phyloP scores from a whole-genome alignment of 805 yeast species.

The Maudiozyma pseudohumilis region DNA sequence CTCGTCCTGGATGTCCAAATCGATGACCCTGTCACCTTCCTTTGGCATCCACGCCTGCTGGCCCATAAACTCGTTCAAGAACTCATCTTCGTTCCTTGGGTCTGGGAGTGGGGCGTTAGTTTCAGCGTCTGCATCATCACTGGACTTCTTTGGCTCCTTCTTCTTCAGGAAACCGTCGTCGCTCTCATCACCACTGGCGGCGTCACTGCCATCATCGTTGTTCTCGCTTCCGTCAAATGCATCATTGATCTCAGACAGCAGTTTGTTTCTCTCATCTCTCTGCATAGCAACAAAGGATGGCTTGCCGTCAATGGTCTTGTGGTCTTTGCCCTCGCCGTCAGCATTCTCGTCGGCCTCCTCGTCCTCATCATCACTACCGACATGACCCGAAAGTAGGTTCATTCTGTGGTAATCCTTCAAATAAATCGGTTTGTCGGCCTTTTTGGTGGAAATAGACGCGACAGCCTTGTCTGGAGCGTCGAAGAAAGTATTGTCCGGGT shows the following conservation, averaged over 20 bases:
- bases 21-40: constrained; percentile 46
- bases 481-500: constrained; percentile 66
- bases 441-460: constrained; percentile 3
- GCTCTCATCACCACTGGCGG: constrained; percentile 33
- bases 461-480: constrained; percentile 41
- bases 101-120: constrained; percentile 45
- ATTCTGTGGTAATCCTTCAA: constrained; percentile 88
- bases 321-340: constrained; percentile 23
- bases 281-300: constrained; percentile 70
- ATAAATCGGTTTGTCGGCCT: constrained; percentile 62
- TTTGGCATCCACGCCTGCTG: constrained; percentile 86
- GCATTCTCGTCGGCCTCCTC: constrained; percentile 43
- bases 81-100: constrained; percentile 55
- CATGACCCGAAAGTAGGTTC: constrained; percentile 62
- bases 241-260: constrained; percentile 67
- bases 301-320: constrained; percentile 20
- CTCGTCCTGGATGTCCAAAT: constrained; percentile 34
- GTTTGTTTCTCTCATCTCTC: constrained; percentile 59
- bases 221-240: constrained; percentile 46
- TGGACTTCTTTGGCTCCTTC: constrained; percentile 34
- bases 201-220: constrained; percentile 34
- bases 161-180: constrained; percentile 47
- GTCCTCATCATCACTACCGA: constrained; percentile 44
- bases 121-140: constrained; percentile 19
- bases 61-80: constrained; percentile 61